A percentile compares a stretch with the other conserved stretches of the same genome.
These are phyloP conservation scores for Saccharomycopsis schoenii DNA, from an alignment of 805 yeast genomes.

Conservation along the genomic window DNA sequence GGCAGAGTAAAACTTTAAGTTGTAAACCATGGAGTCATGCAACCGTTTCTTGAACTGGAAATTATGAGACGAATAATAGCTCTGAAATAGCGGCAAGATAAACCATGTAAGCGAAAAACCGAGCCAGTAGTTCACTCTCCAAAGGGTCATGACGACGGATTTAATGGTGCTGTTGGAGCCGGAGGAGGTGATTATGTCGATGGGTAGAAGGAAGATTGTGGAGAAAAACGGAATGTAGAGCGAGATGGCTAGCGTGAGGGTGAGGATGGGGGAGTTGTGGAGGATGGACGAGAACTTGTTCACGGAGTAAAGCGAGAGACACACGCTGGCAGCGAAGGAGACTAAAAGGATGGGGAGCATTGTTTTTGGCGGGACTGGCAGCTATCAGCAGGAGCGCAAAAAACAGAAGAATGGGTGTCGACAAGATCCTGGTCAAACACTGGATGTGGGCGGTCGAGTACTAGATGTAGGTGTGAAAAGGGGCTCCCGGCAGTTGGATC, in stretches of 20 bases:
- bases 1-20: conserved; percentile 51
- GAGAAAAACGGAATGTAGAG: conserved; percentile 61
- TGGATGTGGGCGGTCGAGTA: too few relatives aligned
- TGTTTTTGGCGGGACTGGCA: neutral
- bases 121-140: conserved; percentile 75
- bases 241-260: conserved; percentile 43
- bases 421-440: too few relatives aligned
- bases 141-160: conserved; percentile 39
- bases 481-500: too few relatives aligned
- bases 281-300: conserved; percentile 28
- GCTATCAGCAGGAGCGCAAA: neutral
- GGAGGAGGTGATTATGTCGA: conserved; percentile 42
- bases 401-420: too few relatives aligned
- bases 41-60: conserved; percentile 37
- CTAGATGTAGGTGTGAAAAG: too few relatives aligned
- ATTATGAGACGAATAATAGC: conserved; percentile 63
- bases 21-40: conserved; percentile 45
- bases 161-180: conserved; percentile 21
- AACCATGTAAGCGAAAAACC: conserved; percentile 77
- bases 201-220: conserved; percentile 61
- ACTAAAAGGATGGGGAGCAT: conserved; percentile 11
- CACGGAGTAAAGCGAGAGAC: conserved; percentile 23
- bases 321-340: conserved; percentile 6
- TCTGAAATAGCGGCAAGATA: conserved; percentile 61
- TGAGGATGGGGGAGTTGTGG: conserved; percentile 33